phyloP scores from a whole-genome alignment of 306 rosid species.

The Pyrus communis region DNA sequence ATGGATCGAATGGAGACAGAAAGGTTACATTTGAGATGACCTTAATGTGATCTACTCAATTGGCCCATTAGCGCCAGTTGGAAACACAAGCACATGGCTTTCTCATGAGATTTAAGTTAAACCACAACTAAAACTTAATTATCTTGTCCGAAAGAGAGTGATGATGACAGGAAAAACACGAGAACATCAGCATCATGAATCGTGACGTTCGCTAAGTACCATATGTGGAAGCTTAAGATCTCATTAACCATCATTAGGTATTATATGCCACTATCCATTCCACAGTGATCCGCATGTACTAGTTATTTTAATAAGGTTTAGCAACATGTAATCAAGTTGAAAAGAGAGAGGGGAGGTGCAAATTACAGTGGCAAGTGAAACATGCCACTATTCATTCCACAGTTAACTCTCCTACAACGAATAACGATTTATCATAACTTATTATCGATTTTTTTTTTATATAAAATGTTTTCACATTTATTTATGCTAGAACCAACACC shows the following conservation, averaged over 20 bases:
- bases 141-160: slow-evolving; percentile 37
- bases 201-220: slow-evolving; percentile 34
- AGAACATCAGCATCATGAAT: slow-evolving; percentile 39
- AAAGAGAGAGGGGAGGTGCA: slow-evolving; percentile 1
- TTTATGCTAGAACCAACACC: neutral
- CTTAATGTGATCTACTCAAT: slow-evolving; percentile 40
- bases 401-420: neutral
- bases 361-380: neutral
- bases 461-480: no score
- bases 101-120: slow-evolving; percentile 44
- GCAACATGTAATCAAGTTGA: slow-evolving; percentile 13
- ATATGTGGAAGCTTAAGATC: slow-evolving; percentile 57
- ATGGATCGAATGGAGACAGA: slow-evolving; percentile 21
- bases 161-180: slow-evolving; percentile 44
- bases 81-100: slow-evolving; percentile 85
- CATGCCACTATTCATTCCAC: no score
- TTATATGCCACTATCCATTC: slow-evolving; percentile 8
- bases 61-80: slow-evolving; percentile 50
- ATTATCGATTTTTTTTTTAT: no score
- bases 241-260: slow-evolving; percentile 29
- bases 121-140: slow-evolving; percentile 40
- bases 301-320: slow-evolving; percentile 17
- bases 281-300: neutral
- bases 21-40: slow-evolving; percentile 50
- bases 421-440: neutral